phyloP scores from a whole-genome alignment of 306 rosid genomes.

The Medicago arabica region DNA sequence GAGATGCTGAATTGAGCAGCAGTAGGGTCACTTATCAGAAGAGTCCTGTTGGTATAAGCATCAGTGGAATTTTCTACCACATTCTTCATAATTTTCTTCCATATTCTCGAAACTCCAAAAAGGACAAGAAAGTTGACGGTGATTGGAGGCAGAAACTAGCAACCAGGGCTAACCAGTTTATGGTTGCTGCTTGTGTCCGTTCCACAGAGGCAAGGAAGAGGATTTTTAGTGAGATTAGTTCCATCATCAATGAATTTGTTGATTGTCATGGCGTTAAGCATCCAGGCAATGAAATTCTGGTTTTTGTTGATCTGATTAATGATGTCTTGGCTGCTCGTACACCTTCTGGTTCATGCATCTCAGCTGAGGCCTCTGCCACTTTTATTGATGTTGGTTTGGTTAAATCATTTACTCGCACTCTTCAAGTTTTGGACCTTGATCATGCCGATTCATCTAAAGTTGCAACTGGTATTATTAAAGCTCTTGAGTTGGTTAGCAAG shows the following conservation, averaged over 20 bases:
- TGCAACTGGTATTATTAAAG: slow-evolving; percentile 86
- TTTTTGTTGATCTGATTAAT: slow-evolving; percentile 82
- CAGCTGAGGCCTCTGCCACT: slow-evolving; percentile 88
- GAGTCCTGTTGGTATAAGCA: slow-evolving; percentile 59
- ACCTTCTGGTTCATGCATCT: slow-evolving; percentile 80
- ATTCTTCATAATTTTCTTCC: slow-evolving; percentile 88
- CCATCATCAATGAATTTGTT: slow-evolving; percentile 74
- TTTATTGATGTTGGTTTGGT: slow-evolving; percentile 92
- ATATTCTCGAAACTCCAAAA: slow-evolving; percentile 66
- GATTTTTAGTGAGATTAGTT: slow-evolving; percentile 75
- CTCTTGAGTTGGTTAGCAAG: slow-evolving; percentile 92
- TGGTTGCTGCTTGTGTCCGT: slow-evolving; percentile 93
- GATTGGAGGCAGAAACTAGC: slow-evolving; percentile 98
- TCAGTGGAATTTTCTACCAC: slow-evolving; percentile 83
- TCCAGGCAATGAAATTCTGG: slow-evolving; percentile 69
- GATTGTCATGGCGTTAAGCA: slow-evolving; percentile 66
- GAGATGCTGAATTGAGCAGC: slow-evolving; percentile 85
- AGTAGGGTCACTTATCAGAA: slow-evolving; percentile 64
- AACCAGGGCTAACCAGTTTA: slow-evolving; percentile 86
- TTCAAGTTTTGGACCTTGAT: slow-evolving; percentile 88
- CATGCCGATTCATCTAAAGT: slow-evolving; percentile 89
- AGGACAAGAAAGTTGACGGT: slow-evolving; percentile 86
- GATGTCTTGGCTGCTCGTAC: slow-evolving; percentile 94
- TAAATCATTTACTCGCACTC: slow-evolving; percentile 72
- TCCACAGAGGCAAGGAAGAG: slow-evolving; percentile 94